Evolutionary conservation across 2,329 filamentous ascomycete species (phyloP).

Genomic region (Colletotrichum sp.): DNA sequence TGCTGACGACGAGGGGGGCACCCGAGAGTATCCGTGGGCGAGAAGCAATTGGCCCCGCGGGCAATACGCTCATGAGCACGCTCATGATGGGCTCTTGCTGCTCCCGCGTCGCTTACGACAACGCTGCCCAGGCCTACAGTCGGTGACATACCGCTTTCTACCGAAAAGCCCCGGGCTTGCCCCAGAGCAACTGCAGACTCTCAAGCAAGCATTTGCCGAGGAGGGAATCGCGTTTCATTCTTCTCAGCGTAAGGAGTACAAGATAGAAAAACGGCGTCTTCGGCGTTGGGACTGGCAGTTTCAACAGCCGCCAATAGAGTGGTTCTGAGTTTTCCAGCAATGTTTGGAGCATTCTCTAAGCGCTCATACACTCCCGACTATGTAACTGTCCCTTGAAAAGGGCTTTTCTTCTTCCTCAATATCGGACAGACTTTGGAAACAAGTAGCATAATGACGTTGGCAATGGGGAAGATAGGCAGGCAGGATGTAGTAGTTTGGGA

Average conservation of each 20-base stretch:
- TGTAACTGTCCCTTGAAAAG: background rate
- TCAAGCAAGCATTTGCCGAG: background rate
- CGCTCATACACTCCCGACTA: background rate
- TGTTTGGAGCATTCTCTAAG: background rate
- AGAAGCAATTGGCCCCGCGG: background rate
- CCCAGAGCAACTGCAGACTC: background rate
- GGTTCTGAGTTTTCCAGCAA: background rate
- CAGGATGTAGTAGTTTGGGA: background rate
- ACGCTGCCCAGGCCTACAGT: background rate
- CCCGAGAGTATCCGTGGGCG: accelerated
- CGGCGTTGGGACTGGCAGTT: no score
- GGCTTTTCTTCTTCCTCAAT: background rate
- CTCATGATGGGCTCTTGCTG: background rate
- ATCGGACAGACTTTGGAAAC: background rate
- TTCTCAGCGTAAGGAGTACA: background rate
- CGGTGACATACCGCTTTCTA: background rate
- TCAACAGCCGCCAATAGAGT: background rate
- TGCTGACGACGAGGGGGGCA: no score
- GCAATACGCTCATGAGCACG: background rate
- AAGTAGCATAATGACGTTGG: background rate
- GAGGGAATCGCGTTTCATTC: background rate
- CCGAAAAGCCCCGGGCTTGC: background rate
- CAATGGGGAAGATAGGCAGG: background rate
- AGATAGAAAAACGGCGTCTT: background rate
- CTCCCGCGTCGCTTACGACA: background rate